Conservation (phyloP, 2,329 filamentous ascomycete species). For the Colletotrichum chrysophilum region DNA sequence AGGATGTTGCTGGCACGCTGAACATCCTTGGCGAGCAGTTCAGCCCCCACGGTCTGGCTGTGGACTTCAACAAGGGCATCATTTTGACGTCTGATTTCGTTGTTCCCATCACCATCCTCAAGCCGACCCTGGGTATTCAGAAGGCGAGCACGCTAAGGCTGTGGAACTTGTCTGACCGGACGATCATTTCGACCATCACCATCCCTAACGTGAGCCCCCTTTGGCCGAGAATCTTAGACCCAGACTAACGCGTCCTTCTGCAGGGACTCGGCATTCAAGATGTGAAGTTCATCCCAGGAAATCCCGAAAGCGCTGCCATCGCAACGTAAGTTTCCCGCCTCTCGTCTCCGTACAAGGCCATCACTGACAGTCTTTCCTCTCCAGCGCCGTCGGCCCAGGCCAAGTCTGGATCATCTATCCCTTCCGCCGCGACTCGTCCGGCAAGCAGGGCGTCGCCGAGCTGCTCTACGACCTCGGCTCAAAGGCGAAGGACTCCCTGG, state of each 20-base stretch:
- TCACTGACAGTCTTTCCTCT: not conserved
- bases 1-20: conserved; percentile 56
- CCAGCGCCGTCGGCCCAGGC: conserved; percentile 61
- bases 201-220: not conserved
- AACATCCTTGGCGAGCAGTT: conserved; percentile 67
- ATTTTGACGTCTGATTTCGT: conserved; percentile 69
- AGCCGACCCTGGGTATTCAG: conserved; percentile 59
- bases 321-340: not conserved
- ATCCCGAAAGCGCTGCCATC: not conserved
- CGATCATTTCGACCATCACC: not conserved
- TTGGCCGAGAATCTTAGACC: not conserved
- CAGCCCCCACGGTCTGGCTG: conserved; percentile 62
- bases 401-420: conserved; percentile 72
- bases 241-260: not conserved
- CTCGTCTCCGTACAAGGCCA: fast-evolving
- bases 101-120: conserved; percentile 64
- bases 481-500: conserved; percentile 48
- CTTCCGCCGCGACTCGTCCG: conserved; percentile 57
- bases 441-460: conserved; percentile 62
- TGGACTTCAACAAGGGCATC: conserved; percentile 62
- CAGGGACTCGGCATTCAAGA: not conserved
- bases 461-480: conserved; percentile 63
- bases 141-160: conserved; percentile 52
- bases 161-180: not conserved
- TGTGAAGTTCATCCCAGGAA: not conserved